These are phyloP conservation scores for Stagonosporopsis chrysanthemi DNA, from an alignment of 2,329 filamentous ascomycete species.

Conservation along the genomic window DNA sequence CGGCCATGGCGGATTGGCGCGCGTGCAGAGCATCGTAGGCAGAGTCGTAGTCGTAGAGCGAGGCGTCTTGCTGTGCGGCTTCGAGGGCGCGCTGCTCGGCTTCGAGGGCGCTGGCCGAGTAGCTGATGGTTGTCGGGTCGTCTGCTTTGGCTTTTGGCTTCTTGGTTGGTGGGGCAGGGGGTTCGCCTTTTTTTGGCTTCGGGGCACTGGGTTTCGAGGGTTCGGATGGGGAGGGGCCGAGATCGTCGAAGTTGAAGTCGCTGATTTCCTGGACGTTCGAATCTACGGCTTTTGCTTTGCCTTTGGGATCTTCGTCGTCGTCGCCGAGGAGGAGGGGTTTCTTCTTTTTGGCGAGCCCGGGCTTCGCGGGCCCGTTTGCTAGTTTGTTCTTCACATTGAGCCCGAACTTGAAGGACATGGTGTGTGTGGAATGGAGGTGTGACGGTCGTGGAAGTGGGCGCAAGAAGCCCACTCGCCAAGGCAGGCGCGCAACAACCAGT, in stretches of 20 bases:
- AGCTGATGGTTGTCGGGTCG: constrained; percentile 58
- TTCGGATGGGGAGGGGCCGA: constrained; percentile 44
- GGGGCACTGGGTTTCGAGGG: constrained; percentile 32
- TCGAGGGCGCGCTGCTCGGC: constrained; percentile 70
- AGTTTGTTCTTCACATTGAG: constrained; percentile 68
- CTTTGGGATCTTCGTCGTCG: constrained; percentile 60
- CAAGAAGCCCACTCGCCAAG: constrained; percentile 29
- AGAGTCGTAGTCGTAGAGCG: constrained; percentile 84
- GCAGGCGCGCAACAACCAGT: constrained; percentile 33
- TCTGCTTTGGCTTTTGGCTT: constrained; percentile 48
- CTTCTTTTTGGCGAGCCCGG: constrained; percentile 36
- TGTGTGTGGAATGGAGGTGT: constrained; percentile 23
- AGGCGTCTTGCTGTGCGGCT: constrained; percentile 72
- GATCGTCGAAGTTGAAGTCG: constrained; percentile 63
- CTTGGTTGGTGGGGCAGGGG: constrained; percentile 43
- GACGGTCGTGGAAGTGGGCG: neutral
- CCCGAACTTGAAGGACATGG: constrained; percentile 61
- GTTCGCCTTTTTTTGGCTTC: constrained; percentile 49
- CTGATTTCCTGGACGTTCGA: constrained; percentile 62
- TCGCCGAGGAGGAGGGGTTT: constrained; percentile 45
- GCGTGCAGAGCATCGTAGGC: constrained; percentile 79
- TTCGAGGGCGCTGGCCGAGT: constrained; percentile 70
- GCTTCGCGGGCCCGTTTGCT: constrained; percentile 27
- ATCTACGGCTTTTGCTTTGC: constrained; percentile 46
- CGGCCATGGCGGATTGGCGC: constrained; percentile 62